These are phyloP conservation scores for Hibiscus syriacus DNA, from an alignment of 345 rosid genomes.

Conservation along the genomic window DNA sequence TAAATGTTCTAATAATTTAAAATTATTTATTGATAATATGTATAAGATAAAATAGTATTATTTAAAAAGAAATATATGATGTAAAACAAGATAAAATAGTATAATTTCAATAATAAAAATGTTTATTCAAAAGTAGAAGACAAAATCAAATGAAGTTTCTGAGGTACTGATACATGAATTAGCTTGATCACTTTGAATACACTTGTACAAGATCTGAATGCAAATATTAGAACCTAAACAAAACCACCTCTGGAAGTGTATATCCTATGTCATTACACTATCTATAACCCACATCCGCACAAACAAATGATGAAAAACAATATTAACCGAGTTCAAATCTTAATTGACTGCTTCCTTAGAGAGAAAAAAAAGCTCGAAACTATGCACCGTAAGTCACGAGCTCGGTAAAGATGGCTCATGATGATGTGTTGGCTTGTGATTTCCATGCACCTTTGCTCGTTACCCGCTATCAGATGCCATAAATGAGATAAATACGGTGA, in stretches of 20 bases:
- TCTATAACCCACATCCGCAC: not conserved
- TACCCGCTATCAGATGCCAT: not conserved
- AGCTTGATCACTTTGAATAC: not conserved
- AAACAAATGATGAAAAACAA: not conserved
- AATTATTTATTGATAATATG: no score
- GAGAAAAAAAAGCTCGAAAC: not conserved
- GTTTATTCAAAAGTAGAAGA: not conserved
- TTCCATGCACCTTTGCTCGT: constrained; percentile 8
- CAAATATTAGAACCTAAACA: not conserved
- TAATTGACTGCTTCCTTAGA: not conserved
- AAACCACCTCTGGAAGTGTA: not conserved
- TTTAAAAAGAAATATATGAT: no score
- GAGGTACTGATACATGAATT: not conserved
- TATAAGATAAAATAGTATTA: no score
- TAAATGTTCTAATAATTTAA: no score
- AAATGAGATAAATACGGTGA: constrained; percentile 15
- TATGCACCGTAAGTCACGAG: not conserved
- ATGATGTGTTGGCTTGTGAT: not conserved
- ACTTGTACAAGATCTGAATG: not conserved
- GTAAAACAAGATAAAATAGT: no score
- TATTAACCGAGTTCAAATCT: not conserved
- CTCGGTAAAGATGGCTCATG: constrained; percentile 8
- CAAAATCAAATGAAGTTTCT: not conserved
- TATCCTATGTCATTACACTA: constrained; percentile 5
- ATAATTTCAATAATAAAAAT: not conserved